These are phyloP conservation scores for Erigeron canadensis DNA, from an alignment of 129 eudicot genomes.

Conservation along the genomic window DNA sequence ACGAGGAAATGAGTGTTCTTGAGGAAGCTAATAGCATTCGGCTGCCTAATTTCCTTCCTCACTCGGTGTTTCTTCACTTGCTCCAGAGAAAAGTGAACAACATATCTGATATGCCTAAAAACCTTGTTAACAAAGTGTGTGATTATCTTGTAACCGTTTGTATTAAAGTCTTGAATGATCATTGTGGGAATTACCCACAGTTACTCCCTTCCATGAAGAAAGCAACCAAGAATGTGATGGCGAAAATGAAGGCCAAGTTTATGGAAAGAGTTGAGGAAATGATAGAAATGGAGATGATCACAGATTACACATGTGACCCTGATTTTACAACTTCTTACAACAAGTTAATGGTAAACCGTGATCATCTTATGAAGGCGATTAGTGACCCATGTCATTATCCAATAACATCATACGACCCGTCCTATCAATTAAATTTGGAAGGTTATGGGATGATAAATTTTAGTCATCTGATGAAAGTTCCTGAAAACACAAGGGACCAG, in stretches of 20 bases:
- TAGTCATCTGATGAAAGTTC: conserved; percentile 4
- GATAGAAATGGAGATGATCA: too few relatives aligned
- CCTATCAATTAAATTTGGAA: not conserved
- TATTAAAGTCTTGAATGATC: not conserved
- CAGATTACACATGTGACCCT: not conserved
- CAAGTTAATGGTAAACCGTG: not conserved
- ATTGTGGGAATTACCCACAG: not conserved
- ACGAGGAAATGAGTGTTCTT: not conserved
- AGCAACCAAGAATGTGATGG: not conserved
- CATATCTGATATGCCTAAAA: not conserved
- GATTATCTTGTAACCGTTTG: not conserved
- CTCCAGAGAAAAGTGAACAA: not conserved
- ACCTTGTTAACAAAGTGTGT: not conserved
- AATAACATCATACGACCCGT: not conserved
- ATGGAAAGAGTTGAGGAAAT: not conserved
- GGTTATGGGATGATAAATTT: not conserved
- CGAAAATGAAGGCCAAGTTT: not conserved
- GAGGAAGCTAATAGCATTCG: not conserved
- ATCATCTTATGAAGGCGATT: not conserved
- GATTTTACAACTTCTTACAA: not conserved
- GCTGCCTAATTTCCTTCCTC: not conserved
- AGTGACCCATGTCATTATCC: not conserved
- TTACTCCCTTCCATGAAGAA: not conserved
- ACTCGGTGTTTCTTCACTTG: not conserved
- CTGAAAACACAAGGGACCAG: conserved; percentile 3